Conservation (phyloP, 768 basidiomycete species). For the Termitomyces sp. region DNA sequence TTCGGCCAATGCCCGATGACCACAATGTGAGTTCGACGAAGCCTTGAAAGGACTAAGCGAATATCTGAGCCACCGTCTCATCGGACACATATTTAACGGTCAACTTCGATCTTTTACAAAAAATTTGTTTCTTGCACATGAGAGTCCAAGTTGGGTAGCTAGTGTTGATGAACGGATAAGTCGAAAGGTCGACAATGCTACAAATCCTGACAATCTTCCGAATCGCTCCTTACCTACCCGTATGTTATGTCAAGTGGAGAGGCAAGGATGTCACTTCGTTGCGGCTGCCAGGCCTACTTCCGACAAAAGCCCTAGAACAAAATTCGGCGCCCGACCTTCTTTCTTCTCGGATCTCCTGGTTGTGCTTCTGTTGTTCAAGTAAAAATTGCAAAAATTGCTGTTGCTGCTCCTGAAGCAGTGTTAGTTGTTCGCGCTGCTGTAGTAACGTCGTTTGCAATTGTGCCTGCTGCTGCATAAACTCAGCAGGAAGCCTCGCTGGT, state of each 20-base stretch:
- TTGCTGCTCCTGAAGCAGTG: background rate
- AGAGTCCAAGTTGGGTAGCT: too few relatives aligned
- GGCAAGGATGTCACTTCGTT: background rate
- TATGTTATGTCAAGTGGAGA: background rate
- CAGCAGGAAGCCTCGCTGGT: background rate
- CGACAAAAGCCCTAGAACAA: background rate
- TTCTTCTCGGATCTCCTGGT: background rate
- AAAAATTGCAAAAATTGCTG: background rate
- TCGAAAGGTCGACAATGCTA: too few relatives aligned
- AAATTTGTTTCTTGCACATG: too few relatives aligned
- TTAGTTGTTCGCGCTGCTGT: background rate
- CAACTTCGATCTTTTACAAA: too few relatives aligned
- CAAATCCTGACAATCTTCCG: too few relatives aligned
- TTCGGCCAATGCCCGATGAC: too few relatives aligned
- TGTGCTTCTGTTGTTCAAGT: slow-evolving; percentile 1
- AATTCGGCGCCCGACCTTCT: background rate
- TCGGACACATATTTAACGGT: too few relatives aligned
- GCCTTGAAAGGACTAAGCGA: too few relatives aligned
- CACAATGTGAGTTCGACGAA: too few relatives aligned
- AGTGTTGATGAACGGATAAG: too few relatives aligned
- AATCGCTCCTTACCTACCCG: background rate
- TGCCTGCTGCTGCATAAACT: background rate
- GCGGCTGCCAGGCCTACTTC: background rate
- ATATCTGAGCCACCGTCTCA: too few relatives aligned
- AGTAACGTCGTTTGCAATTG: background rate